Evolutionary conservation across 1,284 basidiomycete genomes (phyloP), one percentile per base, ranked within the genome.

Genomic region (Boletus subluridellus): DNA sequence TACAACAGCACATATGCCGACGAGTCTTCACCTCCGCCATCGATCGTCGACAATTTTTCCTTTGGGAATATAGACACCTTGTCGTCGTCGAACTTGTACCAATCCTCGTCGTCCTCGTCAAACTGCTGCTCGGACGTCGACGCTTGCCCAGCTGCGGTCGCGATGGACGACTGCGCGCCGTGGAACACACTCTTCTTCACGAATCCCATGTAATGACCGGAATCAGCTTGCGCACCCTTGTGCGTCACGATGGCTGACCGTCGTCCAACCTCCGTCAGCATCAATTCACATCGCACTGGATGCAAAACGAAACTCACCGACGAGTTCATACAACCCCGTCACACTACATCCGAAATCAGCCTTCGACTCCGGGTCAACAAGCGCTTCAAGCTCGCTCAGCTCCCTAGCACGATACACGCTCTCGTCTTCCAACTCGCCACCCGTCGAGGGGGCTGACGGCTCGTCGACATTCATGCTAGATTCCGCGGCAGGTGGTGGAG

Each of bases 11-110:
- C 89, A 74, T 95, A 95, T 38, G 94, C 93, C 37, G 86, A 84
- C 49, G 89, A 89, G 71, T 94, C 86, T 73, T 88, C 83, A 5
- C 86, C 95, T 61, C 95, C 95, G 5, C 95, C 95, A 64, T 95
- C 93, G 63, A 97, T 81, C 11, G 85, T 84, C 34, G 82, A 71
- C 58, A 98, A 78, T 75, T 94, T 95, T 69, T 94, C 93, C 69
- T 82, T 82, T 5, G 86, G 85, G 74, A 94, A 92, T 42, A 87
- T 66, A 32, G 86, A 84, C 42, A 97, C 94, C 76, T 94, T 96
- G 66, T 96, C 92, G 66, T 98, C 95, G 75, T 93, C 88, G 67
- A 93, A 93, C 76, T 94, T 95, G 77, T 89, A 92, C 94, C 94
- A 86, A 68, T 89, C 87, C 61, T 89, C 85, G 59, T 90, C 86